Conservation (phyloP, 805 yeast genomes). For the Metahyphopichia silvanorum region DNA sequence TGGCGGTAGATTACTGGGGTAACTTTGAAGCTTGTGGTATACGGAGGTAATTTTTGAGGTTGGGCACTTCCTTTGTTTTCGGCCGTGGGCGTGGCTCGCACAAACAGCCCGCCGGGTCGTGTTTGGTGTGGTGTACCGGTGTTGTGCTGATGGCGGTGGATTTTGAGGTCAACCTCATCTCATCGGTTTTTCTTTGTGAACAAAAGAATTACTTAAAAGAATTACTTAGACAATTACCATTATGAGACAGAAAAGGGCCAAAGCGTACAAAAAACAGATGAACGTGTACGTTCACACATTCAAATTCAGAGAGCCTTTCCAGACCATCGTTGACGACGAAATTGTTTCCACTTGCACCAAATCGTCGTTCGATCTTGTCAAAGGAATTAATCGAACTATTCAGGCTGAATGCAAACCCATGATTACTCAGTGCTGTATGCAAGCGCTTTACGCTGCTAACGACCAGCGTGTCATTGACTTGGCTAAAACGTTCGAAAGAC, state of each 20-base stretch:
- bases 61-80: background rate
- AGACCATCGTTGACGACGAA: slow-evolving; percentile 82
- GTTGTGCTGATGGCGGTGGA: background rate
- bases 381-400: slow-evolving; percentile 74
- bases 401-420: slow-evolving; percentile 84
- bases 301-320: slow-evolving; percentile 92
- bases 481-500: slow-evolving; percentile 83
- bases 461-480: slow-evolving; percentile 74
- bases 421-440: slow-evolving; percentile 96
- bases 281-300: slow-evolving; percentile 79
- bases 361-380: slow-evolving; percentile 73
- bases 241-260: slow-evolving; percentile 97
- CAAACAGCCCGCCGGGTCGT: too few species aligned
- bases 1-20: background rate
- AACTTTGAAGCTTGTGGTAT: background rate
- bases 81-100: background rate
- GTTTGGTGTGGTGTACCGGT: background rate
- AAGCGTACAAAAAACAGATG: slow-evolving; percentile 91
- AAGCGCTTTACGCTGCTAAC: slow-evolving; percentile 68
- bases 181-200: background rate
- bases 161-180: slow-evolving; percentile 1
- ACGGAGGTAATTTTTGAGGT: background rate
- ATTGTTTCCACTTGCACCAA: slow-evolving; percentile 62
- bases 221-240: slow-evolving; percentile 17
- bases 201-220: background rate